These are phyloP conservation scores for Wickerhamomyces sp. DNA, from an alignment of 1,139 yeast genomes.

Conservation along the genomic window DNA sequence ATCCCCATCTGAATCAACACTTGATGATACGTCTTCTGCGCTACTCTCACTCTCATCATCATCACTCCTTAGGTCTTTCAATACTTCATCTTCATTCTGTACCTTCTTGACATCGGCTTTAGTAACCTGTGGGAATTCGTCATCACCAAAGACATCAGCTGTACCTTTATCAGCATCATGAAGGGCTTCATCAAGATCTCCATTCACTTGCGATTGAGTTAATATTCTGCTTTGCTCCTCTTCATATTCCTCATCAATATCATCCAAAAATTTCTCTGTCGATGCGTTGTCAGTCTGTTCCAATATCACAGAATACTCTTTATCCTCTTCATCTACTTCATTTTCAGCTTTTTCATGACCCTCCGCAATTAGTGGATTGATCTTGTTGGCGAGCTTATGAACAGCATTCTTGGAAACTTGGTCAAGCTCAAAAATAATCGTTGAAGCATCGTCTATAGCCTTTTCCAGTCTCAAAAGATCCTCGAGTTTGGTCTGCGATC, in stretches of 20 bases:
- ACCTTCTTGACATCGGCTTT: not conserved
- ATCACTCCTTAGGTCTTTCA: not conserved
- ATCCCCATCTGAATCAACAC: not conserved
- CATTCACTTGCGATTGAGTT: not conserved
- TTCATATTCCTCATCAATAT: slow-evolving; percentile 16
- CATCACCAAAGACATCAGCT: too few species aligned
- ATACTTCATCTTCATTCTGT: not conserved
- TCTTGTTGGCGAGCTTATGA: slow-evolving; percentile 35
- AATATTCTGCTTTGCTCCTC: slow-evolving; percentile 5
- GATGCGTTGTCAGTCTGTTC: slow-evolving; percentile 15
- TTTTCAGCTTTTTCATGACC: slow-evolving; percentile 25
- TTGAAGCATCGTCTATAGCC: slow-evolving; percentile 23
- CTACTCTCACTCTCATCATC: not conserved
- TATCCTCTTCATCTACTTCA: slow-evolving; percentile 22
- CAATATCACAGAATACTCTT: slow-evolving; percentile 27
- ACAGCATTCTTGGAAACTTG: slow-evolving; percentile 41
- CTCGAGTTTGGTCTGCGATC: slow-evolving; percentile 24
- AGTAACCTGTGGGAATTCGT: not conserved
- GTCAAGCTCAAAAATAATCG: slow-evolving; percentile 29
- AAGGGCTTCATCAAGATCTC: not conserved
- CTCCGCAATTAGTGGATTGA: slow-evolving; percentile 29
- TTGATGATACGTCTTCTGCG: not conserved
- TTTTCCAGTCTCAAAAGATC: slow-evolving; percentile 25
- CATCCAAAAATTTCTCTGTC: slow-evolving; percentile 15
- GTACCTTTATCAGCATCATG: too few species aligned